Percentiles rank a stretch among this genome's conserved stretches.
Conservation (phyloP, 371 early-diverging fungal species). For the Capillidium rhysosporum region DNA sequence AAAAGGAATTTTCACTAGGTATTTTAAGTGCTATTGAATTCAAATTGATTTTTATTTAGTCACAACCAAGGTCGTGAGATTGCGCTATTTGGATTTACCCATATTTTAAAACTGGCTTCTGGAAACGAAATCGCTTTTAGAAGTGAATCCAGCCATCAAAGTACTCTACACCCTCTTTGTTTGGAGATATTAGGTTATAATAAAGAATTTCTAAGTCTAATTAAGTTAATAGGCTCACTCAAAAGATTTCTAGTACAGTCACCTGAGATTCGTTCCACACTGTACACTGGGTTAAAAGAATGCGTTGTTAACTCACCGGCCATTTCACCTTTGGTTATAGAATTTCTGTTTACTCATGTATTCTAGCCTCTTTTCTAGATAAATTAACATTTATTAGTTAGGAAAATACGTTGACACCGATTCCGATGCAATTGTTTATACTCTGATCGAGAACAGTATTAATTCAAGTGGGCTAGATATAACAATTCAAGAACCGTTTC, state of each 20-base stretch:
- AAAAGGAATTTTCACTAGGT: conserved; percentile 5
- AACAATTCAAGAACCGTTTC: not conserved
- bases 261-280: not conserved
- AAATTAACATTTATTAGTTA: not conserved
- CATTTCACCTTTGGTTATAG: not conserved
- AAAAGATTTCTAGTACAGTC: not conserved
- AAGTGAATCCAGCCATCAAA: not conserved
- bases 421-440: not conserved
- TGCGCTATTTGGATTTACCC: not conserved
- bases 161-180: not conserved
- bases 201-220: not conserved
- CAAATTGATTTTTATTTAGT: not conserved
- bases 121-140: not conserved
- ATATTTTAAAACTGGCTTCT: not conserved
- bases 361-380: too few relatives aligned
- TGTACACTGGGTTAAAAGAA: not conserved
- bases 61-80: not conserved
- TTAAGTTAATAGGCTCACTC: not conserved
- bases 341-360: not conserved
- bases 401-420: not conserved
- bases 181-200: conserved; percentile 2
- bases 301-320: not conserved
- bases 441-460: not conserved
- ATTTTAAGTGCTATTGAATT: not conserved
- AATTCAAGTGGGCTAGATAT: not conserved